phyloP scores from a whole-genome alignment of 108 stramenopile species.

The Skeletonema menzelii region DNA sequence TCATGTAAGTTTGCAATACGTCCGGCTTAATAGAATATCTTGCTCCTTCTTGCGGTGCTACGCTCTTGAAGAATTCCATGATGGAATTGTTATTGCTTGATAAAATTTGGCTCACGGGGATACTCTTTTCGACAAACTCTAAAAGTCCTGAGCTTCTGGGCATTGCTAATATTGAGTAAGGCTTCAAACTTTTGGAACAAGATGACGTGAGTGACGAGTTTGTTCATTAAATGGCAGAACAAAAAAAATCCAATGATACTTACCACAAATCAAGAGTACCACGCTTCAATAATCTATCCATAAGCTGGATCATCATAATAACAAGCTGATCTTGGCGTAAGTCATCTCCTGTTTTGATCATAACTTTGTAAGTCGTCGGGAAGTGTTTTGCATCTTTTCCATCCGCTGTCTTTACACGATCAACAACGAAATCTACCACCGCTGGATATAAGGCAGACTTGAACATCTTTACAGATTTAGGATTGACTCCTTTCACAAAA shows the following conservation, averaged over 20 bases:
- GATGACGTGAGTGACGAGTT: neutral
- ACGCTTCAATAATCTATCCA: conserved; percentile 95
- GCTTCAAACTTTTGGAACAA: conserved; percentile 27
- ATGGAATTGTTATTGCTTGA: conserved; percentile 84
- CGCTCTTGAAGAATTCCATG: conserved; percentile 66
- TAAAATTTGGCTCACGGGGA: conserved; percentile 90
- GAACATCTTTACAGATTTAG: conserved; percentile 83
- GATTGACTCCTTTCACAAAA: conserved; percentile 71
- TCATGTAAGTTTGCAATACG: conserved; percentile 75
- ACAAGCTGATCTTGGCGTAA: conserved; percentile 98
- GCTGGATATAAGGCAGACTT: conserved; percentile 96
- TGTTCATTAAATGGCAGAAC: conserved; percentile 44
- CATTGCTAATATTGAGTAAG: conserved; percentile 82
- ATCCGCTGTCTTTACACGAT: conserved; percentile 23
- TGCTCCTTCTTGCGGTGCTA: conserved; percentile 67
- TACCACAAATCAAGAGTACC: conserved; percentile 93
- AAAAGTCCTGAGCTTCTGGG: conserved; percentile 90
- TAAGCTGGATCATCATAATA: conserved; percentile 96
- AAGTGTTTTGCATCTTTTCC: conserved; percentile 17
- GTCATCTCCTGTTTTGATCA: conserved; percentile 99
- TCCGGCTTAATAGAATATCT: conserved; percentile 53
- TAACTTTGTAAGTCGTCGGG: conserved; percentile 72
- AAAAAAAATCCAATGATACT: conserved; percentile 51
- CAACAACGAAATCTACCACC: conserved; percentile 86
- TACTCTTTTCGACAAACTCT: conserved; percentile 93